Conservation (phyloP, 495 filamentous ascomycete species). For the Tuber borchii region DNA sequence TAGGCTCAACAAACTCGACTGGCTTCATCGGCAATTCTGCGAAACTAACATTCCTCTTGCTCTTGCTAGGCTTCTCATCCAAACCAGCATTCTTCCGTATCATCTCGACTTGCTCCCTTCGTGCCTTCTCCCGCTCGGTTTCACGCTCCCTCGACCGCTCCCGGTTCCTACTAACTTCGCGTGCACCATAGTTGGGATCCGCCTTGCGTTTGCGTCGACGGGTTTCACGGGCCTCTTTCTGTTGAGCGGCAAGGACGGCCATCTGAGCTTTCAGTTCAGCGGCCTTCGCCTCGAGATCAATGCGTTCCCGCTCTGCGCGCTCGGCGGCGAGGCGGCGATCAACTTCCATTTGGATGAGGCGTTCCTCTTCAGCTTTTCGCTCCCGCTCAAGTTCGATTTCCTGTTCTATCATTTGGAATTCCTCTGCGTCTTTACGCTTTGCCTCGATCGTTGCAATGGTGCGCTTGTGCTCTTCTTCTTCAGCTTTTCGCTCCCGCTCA, state of each 20-base stretch:
- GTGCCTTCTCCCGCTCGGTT: conserved; percentile 21
- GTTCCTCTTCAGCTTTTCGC: conserved; percentile 20
- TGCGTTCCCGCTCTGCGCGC: conserved; percentile 12
- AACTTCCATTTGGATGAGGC: conserved; percentile 19
- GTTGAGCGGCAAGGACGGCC: not conserved
- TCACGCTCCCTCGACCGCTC: conserved; percentile 34
- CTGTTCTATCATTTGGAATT: not conserved
- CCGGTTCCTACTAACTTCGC: conserved; percentile 18
- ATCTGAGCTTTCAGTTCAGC: conserved; percentile 22
- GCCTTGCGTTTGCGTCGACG: conserved; percentile 21
- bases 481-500: conserved; percentile 7
- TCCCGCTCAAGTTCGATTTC: conserved; percentile 12
- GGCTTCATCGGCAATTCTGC: conserved; percentile 29
- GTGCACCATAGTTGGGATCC: conserved; percentile 27
- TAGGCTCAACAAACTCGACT: conserved; percentile 29
- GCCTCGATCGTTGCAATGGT: conserved; percentile 3
- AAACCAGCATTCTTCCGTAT: conserved; percentile 33
- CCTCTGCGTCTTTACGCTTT: not conserved
- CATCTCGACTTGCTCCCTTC: conserved; percentile 22
- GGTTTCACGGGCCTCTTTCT: conserved; percentile 24
- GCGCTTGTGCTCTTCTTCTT: conserved; percentile 11
- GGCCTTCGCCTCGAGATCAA: conserved; percentile 18
- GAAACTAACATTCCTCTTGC: conserved; percentile 19
- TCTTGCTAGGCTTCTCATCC: conserved; percentile 21
- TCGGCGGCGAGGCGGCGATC: conserved; percentile 19